Evolutionary conservation across 768 basidiomycete species (phyloP), one percentile per base, ranked within the genome.

Genomic region (Suillus sp.): DNA sequence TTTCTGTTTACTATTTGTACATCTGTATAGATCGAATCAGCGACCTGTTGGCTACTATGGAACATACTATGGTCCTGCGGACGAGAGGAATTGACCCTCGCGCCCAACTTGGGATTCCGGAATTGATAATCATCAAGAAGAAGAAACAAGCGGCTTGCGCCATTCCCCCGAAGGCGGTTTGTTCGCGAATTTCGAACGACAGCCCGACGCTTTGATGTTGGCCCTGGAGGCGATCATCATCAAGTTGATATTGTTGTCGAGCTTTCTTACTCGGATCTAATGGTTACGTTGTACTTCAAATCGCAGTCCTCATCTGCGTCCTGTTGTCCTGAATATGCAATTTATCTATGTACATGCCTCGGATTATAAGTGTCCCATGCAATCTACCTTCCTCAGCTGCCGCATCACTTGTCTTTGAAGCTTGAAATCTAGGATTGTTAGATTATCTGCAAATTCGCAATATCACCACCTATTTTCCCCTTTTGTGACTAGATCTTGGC

Each of bases 191-290:
- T 42, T 7, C 18, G 18, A 9, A 43, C 42, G 20, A 43, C 37
- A 7, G 62, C 70, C 32, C 70, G 69, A 54, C 70, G 69, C 53
- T 78, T 78, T 57, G 77, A 77, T 47, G 78, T 79, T 60, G 76
- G 77, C 63, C 77, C 43, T 68, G 69, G 65, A 78, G 70, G 47
- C 70, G 64, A 37, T 61, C 7, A 32, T n/a, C 42, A 43, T 43
- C 42, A n/a, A 20, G 3, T 43, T 43, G 40, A 20, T n/a, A 20
- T 20, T 43, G 2, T 42, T 42, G 20, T 20, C 42, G 8, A 20
- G 42, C 20, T 7, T 43, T 43, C 9, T 43, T 43, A 20, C 9
- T 20, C 3, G 42, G 42, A 20, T 4, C 18, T 18, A 40, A 40
- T 40, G 40, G 18, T 14, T 40, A 3, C 35, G 11, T 13, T 37